Percentiles rank a stretch among this genome's conserved stretches.
Evolutionary conservation across 352 stramenopile species (phyloP).

Genomic region (Globisporangium splendens): DNA sequence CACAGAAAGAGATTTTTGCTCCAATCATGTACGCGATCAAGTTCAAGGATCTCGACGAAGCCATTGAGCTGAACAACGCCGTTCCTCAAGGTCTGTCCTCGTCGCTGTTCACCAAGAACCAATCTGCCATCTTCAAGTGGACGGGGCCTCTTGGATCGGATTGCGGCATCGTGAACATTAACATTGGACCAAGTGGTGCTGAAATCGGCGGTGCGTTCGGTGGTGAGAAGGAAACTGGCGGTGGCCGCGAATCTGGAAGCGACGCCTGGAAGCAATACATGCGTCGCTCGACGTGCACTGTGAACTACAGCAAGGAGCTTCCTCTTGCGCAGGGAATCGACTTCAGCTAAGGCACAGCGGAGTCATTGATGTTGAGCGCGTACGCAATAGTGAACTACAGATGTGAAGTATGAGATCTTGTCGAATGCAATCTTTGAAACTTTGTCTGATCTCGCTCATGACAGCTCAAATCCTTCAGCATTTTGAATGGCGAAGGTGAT

Average conservation of each 20-base stretch:
- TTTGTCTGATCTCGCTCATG: constrained; percentile 24
- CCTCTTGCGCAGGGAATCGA: constrained; percentile 92
- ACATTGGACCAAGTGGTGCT: constrained; percentile 89
- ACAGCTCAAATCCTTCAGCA: constrained; percentile 77
- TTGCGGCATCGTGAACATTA: constrained; percentile 93
- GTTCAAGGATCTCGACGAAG: constrained; percentile 88
- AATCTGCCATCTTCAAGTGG: constrained; percentile 92
- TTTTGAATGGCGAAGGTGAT: constrained; percentile 78
- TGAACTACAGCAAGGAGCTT: constrained; percentile 92
- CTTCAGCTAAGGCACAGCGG: constrained; percentile 52
- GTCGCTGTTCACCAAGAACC: constrained; percentile 90
- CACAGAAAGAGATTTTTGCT: constrained; percentile 89
- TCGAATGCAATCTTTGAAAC: neutral
- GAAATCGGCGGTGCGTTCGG: constrained; percentile 93
- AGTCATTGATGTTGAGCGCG: neutral
- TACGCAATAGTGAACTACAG: neutral
- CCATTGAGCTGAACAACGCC: constrained; percentile 90
- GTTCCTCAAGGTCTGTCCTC: constrained; percentile 91
- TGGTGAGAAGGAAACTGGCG: constrained; percentile 91
- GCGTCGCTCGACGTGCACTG: constrained; percentile 91
- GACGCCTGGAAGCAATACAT: constrained; percentile 95
- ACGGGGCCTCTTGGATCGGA: constrained; percentile 87
- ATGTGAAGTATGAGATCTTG: neutral
- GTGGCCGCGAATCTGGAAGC: constrained; percentile 88
- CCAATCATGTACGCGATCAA: constrained; percentile 91